These are phyloP conservation scores for Tetrahymena elliotti DNA, from an alignment of 73 alveolate genomes.

Conservation along the genomic window DNA sequence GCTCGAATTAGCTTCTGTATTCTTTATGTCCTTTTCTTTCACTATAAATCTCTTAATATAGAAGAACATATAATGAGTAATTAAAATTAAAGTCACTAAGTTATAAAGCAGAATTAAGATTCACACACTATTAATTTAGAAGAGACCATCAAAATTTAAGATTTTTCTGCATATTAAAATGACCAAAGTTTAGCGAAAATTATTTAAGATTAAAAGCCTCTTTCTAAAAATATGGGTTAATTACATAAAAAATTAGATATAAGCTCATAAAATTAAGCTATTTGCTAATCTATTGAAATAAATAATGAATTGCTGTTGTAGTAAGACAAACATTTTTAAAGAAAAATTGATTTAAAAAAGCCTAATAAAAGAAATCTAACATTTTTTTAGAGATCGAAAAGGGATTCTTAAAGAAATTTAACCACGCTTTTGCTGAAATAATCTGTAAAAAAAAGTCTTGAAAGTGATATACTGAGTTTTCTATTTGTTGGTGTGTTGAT, in stretches of 20 bases:
- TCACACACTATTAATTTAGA: neutral
- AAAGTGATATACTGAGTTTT: neutral
- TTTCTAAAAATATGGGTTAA: too few species aligned
- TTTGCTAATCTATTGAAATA: neutral
- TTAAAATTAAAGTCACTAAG: neutral
- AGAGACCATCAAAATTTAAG: neutral
- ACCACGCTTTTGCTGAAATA: neutral
- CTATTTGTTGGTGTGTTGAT: neutral
- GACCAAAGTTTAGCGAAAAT: neutral
- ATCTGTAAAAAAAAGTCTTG: neutral
- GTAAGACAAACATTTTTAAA: neutral
- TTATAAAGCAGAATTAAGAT: neutral
- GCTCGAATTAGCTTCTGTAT: neutral
- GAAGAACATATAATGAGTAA: neutral
- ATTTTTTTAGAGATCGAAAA: neutral
- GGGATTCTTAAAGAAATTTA: neutral
- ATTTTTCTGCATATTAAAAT: neutral
- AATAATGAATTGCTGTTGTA: neutral
- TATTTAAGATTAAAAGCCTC: neutral
- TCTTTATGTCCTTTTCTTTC: neutral
- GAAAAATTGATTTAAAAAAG: neutral
- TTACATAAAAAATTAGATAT: neutral
- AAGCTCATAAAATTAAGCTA: neutral
- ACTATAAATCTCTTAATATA: neutral
- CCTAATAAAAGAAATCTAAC: neutral